A percentile compares a stretch with the other conserved stretches of the same genome.
These are phyloP conservation scores for Aspergillus egyptiacus DNA, from an alignment of 495 filamentous ascomycete genomes.

Conservation along the genomic window DNA sequence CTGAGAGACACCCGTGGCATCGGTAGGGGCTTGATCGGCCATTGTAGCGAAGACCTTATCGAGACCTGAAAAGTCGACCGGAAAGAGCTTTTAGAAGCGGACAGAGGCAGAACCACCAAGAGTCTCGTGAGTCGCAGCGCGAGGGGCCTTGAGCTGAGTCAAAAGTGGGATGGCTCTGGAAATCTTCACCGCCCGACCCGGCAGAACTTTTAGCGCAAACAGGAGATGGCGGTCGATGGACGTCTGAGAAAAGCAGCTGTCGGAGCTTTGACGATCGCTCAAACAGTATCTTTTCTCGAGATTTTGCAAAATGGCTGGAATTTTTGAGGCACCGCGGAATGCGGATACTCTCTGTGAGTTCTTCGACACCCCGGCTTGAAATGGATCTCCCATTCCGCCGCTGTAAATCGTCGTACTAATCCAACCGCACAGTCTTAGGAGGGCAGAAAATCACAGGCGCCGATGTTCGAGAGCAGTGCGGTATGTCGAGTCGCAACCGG, in stretches of 20 bases:
- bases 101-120: slow-evolving; percentile 8
- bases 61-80: slow-evolving; percentile 14
- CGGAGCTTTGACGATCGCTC: slow-evolving; percentile 26
- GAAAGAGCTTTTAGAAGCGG: slow-evolving; percentile 13
- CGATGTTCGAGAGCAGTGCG: slow-evolving; percentile 95
- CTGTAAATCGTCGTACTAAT: slow-evolving; percentile 25
- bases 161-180: slow-evolving; percentile 42
- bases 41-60: slow-evolving; percentile 28
- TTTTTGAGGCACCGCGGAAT: slow-evolving; percentile 85
- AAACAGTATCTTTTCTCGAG: slow-evolving; percentile 18
- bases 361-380: background rate
- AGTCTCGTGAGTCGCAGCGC: slow-evolving; percentile 14
- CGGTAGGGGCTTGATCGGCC: slow-evolving; percentile 36
- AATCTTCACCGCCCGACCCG: slow-evolving; percentile 36
- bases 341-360: slow-evolving; percentile 73
- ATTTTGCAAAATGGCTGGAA: slow-evolving; percentile 63
- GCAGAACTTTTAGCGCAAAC: slow-evolving; percentile 45
- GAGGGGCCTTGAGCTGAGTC: slow-evolving; percentile 18
- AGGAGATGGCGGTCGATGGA: slow-evolving; percentile 14
- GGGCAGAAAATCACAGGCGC: slow-evolving; percentile 91
- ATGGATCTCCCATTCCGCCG: slow-evolving; percentile 1
- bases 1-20: slow-evolving; percentile 26
- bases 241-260: slow-evolving; percentile 15
- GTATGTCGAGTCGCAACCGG: slow-evolving; percentile 38
- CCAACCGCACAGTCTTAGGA: slow-evolving; percentile 62